Evolutionary conservation across 768 basidiomycete genomes (phyloP), one percentile per base, ranked within the genome.

Genomic region (Amanita rubescens): DNA sequence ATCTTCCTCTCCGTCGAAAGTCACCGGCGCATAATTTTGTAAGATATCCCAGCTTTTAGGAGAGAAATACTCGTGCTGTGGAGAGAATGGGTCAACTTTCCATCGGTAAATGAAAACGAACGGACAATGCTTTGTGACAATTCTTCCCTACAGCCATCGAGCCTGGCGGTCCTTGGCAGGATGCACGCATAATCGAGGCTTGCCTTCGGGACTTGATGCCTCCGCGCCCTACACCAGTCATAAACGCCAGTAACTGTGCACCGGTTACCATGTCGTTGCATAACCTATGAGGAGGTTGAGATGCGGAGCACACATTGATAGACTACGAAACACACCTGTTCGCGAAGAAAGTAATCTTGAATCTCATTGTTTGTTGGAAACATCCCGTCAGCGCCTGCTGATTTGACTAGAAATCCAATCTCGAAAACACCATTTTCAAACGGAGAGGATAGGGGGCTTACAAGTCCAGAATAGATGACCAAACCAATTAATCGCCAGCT

Each of bases 171-270:
- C 30, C 51, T 53, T 14, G 51, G 51, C 6, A 53, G 43, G 15
- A 53, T 53, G 43, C 51, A 53, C 1, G 51, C 51, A 46, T 53
- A 53, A 25, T 53, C 51, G 4, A 53, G 27, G n/a, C 42, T 53
- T 5, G 51, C 51, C 25, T 53, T 53, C 22, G 51, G 51, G 19
- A 53, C 51, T 37, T 53, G 51, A 35, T 53, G 38, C 32, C 51
- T 35, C 9, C 25, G 41, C 14, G 51, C 51, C 30, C 51, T 20
- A 11, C 32, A 41, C 51, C 51, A 53, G n/a, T 53, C 51, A n/a
- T 53, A 53, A 3, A 53, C 51, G 8, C 33, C 43, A 14, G 51
- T 53, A 25, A 53, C 39, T 10, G 45, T 12, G 33, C 51, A 53
- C 8, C 43, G 51, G n/a, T 53, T 44, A 22, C 51, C 51, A 22